Evolutionary conservation across 2,329 filamentous ascomycete species (phyloP), one percentile per base, ranked within the genome.

Genomic region (Apiospora saccharicola): DNA sequence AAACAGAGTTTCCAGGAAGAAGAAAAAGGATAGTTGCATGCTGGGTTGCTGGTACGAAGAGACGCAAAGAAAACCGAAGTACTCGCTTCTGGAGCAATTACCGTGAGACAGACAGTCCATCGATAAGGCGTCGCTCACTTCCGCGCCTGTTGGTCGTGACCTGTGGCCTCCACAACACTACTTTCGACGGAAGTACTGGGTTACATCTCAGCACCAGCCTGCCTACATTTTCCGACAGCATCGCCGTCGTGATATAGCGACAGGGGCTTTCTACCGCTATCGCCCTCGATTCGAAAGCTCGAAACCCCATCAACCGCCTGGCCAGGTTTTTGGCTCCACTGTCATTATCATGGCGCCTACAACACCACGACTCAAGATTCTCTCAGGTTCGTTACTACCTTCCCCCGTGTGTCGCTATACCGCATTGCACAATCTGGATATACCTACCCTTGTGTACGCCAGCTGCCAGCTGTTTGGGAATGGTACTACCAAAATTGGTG

Each of bases 281-380:
- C 64, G 19, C 70, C 26, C 49, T 68, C 19, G 26, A 71, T 44
- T 24, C 34, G 41, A 68, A 34, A n/a, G 44, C 16, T 26, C 78
- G 75, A 76, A 74, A 78, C 74, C 74, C 74, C 75, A 77, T 79
- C 22, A 22, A 49, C 46, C 30, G 44, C 24, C 26, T 47, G 19
- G 53, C 43, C 57, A 34, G 57, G 57, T 46, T 49, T 61, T 61
- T 71, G n/a, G 43, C 37, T 41, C 19, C 47, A 30, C 43, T 83
- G 82, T 76, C 81, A 79, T 81, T 81, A 86, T 82, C 82, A 90
- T 90, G 88, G 88, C 87, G 83, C 88, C 88, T 82, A 83, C 86
- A 81, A 84, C 88, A 82, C 87, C 88, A 83, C 87, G 88, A 83
- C 85, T 88, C 82, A 89, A 86, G 84, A 85, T 89, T 82, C 85